phyloP scores from a whole-genome alignment of 805 yeast genomes.

The Starmerella vitae region DNA sequence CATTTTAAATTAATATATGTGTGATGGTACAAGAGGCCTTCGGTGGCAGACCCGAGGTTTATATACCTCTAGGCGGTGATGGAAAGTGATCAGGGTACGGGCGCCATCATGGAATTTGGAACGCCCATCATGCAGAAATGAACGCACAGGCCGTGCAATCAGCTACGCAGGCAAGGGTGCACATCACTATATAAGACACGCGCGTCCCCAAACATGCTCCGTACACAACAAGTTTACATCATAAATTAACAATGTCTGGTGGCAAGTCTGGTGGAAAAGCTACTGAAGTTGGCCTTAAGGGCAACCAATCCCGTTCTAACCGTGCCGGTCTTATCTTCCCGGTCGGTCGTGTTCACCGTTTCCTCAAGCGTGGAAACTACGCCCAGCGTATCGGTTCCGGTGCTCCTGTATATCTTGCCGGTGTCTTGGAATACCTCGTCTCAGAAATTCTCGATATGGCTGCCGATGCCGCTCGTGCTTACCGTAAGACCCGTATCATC shows the following conservation, averaged over 20 bases:
- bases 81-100: conserved; percentile 6
- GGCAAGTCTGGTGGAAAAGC: conserved; percentile 84
- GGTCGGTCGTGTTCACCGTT: conserved; percentile 97
- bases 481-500: conserved; percentile 89
- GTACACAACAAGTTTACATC: conserved; percentile 3
- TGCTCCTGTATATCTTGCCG: conserved; percentile 89
- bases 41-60: conserved; percentile 3
- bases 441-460: conserved; percentile 97
- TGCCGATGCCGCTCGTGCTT: conserved; percentile 95
- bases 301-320: conserved; percentile 94
- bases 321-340: conserved; percentile 58
- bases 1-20: too few relatives aligned
- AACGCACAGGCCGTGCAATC: conserved; percentile 12
- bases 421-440: conserved; percentile 88
- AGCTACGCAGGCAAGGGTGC: conserved; percentile 8
- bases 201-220: not conserved
- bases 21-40: too few relatives aligned
- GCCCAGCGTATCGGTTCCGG: conserved; percentile 65
- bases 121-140: conserved; percentile 14
- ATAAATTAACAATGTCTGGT: conserved; percentile 48
- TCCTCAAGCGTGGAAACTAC: conserved; percentile 71
- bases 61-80: conserved; percentile 5
- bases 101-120: conserved; percentile 7
- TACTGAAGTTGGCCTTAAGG: conserved; percentile 75
- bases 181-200: conserved; percentile 12